Evolutionary conservation across 2,329 filamentous ascomycete species (phyloP), one percentile per base, ranked within the genome.

Genomic region (Beauveria sp.): DNA sequence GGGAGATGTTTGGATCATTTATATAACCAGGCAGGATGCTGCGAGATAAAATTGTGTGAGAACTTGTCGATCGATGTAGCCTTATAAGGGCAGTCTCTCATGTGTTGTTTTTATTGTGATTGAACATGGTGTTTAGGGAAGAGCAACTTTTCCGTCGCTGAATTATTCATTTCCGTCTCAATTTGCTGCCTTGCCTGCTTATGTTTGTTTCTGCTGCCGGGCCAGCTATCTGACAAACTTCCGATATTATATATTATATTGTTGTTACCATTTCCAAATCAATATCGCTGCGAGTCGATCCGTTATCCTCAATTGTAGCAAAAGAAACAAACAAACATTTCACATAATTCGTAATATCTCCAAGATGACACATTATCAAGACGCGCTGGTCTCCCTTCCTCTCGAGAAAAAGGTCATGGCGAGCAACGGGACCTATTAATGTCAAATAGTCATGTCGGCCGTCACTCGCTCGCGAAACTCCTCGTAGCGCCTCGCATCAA

Each of bases 401-500:
- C 12, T 16, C 6, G 1, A 38, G 14, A 34, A 45, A 20, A 45
- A n/a, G 34, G 22, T 12, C 46, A 38, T 59, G 24, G 18, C 47
- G 22, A 50, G 55, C 45, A 34, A 58, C 46, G 34, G 20, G 14
- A 18, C 22, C 38, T 40, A 14, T 40, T 1, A 34, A 16, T 43
- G 30, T 57, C 34, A 62, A 45, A n/a, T 38, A 6, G 40, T 7
- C 63, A 85, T 71, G 66, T 86, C 83, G 2, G 78, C 77, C 60
- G 85, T 70, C 45, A 78, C 82, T 56, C 72, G 75, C 66, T 81
- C 79, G 16, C 81, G 73, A 9, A 86, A 72, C 22, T 76, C 75
- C 68, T 83, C 79, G 67, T 86, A 86, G 43, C 80, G 75, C 50
- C 73, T 70, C 6, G 73, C 72, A 63, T 86, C 79, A 65, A 86